phyloP scores from a whole-genome alignment of 768 basidiomycete species.

The Hericium alpestre region DNA sequence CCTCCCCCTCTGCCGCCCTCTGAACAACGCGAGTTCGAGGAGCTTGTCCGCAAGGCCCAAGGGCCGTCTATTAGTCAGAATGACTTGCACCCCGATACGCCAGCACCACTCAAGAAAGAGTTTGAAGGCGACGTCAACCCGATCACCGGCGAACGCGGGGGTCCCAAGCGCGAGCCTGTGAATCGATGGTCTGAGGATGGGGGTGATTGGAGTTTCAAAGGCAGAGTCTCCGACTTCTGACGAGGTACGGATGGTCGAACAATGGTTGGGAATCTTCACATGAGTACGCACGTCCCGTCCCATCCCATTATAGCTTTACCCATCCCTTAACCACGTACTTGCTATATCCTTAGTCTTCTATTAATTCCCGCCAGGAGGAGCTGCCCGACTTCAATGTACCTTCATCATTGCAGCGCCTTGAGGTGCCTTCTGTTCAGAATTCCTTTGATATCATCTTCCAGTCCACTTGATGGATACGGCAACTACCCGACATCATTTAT shows the following conservation, averaged over 20 bases:
- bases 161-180: slow-evolving; percentile 82
- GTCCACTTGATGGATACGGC: no score
- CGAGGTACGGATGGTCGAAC: background rate
- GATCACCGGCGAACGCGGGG: slow-evolving; percentile 72
- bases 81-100: slow-evolving; percentile 63
- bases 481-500: no score
- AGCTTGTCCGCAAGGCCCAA: slow-evolving; percentile 59
- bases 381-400: no score
- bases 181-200: slow-evolving; percentile 40
- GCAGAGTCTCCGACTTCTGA: slow-evolving; percentile 79
- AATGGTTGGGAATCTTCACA: no score
- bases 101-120: slow-evolving; percentile 43
- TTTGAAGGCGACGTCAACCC: slow-evolving; percentile 81
- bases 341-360: no score
- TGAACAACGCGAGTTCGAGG: slow-evolving; percentile 80
- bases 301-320: no score
- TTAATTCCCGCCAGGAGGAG: no score
- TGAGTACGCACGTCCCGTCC: no score
- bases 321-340: no score
- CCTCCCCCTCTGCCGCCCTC: slow-evolving; percentile 68
- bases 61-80: slow-evolving; percentile 20
- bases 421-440: no score
- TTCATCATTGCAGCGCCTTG: no score
- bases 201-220: slow-evolving; percentile 88
- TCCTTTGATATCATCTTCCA: no score